Evolutionary conservation across 257 asterid species (phyloP), one percentile per base, ranked within the genome.

Genomic region (Euphrasia confusa): DNA sequence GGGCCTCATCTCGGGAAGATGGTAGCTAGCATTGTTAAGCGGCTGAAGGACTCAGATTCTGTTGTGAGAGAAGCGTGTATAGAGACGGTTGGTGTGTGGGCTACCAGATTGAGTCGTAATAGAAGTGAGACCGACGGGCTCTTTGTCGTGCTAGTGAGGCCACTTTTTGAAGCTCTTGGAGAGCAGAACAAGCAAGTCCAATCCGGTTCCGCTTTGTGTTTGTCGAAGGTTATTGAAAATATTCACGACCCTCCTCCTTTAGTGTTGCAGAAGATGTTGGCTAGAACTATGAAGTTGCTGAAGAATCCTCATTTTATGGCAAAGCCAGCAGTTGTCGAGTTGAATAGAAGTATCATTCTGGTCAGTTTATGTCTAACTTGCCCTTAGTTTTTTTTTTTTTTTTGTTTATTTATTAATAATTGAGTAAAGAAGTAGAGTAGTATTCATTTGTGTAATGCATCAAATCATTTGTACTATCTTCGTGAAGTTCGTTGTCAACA

Each of bases 291-390:
- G 9, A 92, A 89, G 75, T 75, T 89, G 80, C 86, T 86, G 63
- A 92, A 92, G 79, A 89, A 80, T 79, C 94, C 95, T 40, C 95
- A 92, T 69, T 92, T 86, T 82, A 83, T 84, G 96, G 99, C 95
- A 48, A 92, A 92, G 64, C 98, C 98, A 35, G 97, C 95, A 7
- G 83, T 86, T 71, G 72, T 92, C 64, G 97, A 92, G 70, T 82
- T 92, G 81, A 92, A 84, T 69, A 79, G 92, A 75, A 92, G 99
- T 74, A 89, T 92, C 62, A 80, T 89, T 83, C 81, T 86, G 90
- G 99, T 89, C 37, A 56, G 75, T 70, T 42, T 70, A 15, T 72
- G 28, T 60, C 56, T 47, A 17, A 2, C 17, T 24, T 52, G 35
- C 24, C 45, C 50, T 7, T 10, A 28, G 2, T 17, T 40, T 65